Conservation (phyloP, 2,329 filamentous ascomycete genomes). For the Aspergillus sergii region DNA sequence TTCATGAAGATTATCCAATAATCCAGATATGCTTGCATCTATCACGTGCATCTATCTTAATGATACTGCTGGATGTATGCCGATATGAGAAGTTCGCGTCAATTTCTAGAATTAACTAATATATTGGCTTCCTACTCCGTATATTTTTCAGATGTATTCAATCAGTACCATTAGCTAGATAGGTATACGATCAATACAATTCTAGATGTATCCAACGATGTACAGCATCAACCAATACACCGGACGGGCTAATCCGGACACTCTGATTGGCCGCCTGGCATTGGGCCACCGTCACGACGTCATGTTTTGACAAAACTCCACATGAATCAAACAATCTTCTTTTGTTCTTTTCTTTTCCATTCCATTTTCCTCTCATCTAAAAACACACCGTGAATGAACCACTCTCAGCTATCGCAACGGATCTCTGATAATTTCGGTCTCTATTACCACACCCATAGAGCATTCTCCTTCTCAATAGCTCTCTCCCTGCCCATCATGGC, state of each 20-base stretch:
- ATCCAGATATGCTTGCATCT: no score
- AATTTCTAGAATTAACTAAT: no score
- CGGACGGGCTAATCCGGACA: background rate
- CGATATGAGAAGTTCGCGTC: no score
- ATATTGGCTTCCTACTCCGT: no score
- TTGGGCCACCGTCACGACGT: conserved; percentile 2
- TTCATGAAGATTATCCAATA: background rate
- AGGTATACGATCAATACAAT: background rate
- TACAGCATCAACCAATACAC: background rate
- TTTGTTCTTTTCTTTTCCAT: background rate
- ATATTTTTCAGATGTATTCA: no score
- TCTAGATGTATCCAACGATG: background rate
- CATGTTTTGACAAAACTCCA: conserved; percentile 2
- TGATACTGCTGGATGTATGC: background rate
- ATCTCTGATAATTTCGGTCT: background rate
- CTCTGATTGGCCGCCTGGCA: background rate
- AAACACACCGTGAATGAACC: background rate
- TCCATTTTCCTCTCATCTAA: background rate
- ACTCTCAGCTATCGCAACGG: background rate
- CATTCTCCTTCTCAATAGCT: background rate
- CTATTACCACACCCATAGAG: background rate
- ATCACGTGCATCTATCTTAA: background rate
- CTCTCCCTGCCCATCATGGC: conserved; percentile 55
- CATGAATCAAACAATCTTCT: background rate
- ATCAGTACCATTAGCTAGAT: background rate